A percentile compares a stretch with the other conserved stretches of the same genome.
These are phyloP conservation scores for Lantana camara DNA, from an alignment of 257 asterid genomes.

Conservation along the genomic window DNA sequence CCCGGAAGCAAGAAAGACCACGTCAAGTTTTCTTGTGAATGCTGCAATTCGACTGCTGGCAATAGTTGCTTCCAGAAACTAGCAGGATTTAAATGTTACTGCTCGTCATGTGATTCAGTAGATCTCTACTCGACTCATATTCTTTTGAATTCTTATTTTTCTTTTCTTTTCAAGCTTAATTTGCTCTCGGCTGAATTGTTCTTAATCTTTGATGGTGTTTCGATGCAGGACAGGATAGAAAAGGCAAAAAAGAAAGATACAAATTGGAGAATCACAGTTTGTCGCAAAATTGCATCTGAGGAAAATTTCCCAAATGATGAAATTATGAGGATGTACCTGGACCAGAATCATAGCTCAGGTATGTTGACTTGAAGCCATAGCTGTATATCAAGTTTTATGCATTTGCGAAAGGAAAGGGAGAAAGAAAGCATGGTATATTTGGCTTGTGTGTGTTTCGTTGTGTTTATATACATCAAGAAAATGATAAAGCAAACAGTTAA, in stretches of 20 bases:
- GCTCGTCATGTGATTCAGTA: slow-evolving; percentile 76
- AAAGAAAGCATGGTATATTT: no score
- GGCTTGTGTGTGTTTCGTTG: no score
- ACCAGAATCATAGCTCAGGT: slow-evolving; percentile 55
- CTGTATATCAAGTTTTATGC: not conserved
- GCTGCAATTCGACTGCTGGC: slow-evolving; percentile 57
- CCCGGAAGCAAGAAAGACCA: slow-evolving; percentile 89
- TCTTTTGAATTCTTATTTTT: not conserved
- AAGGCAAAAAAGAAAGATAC: slow-evolving; percentile 60
- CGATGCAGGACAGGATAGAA: slow-evolving; percentile 65
- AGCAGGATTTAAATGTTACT: slow-evolving; percentile 70
- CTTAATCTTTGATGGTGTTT: slow-evolving; percentile 28
- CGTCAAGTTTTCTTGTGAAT: slow-evolving; percentile 63
- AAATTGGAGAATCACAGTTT: slow-evolving; percentile 68
- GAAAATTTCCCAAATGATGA: slow-evolving; percentile 67
- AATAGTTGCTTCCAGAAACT: slow-evolving; percentile 65
- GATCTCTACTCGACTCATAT: slow-evolving; percentile 10
- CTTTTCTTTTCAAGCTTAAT: not conserved
- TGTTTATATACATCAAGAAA: no score
- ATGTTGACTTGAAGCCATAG: slow-evolving; percentile 25
- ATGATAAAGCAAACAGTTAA: no score
- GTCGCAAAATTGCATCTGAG: slow-evolving; percentile 70
- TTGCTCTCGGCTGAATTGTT: slow-evolving; percentile 11
- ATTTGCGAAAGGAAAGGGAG: no score
- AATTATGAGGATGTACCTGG: slow-evolving; percentile 69